phyloP scores from a whole-genome alignment of 768 basidiomycete genomes.

The Megacollybia marginata region DNA sequence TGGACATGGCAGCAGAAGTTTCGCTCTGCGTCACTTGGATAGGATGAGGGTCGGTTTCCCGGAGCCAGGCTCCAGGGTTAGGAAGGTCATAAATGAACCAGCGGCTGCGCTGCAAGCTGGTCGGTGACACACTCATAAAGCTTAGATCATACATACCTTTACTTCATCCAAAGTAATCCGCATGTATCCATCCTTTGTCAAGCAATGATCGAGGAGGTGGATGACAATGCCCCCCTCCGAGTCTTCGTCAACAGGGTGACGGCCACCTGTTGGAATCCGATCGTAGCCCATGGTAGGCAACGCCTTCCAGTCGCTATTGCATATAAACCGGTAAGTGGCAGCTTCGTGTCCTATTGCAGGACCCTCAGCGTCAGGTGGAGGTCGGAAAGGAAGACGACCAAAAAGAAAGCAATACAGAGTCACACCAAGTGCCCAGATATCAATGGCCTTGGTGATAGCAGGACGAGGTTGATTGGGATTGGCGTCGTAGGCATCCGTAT shows the following conservation, averaged over 20 bases:
- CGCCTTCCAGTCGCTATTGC: constrained; percentile 66
- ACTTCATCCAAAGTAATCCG: constrained; percentile 76
- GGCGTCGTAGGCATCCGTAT: constrained; percentile 26
- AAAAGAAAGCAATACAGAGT: constrained; percentile 94
- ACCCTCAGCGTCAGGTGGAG: constrained; percentile 24
- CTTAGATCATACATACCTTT: constrained; percentile 47
- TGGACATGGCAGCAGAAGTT: constrained; percentile 64
- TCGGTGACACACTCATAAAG: neutral
- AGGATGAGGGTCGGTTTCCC: constrained; percentile 25
- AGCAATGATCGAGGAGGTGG: constrained; percentile 61
- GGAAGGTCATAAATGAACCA: constrained; percentile 69
- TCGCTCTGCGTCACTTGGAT: constrained; percentile 68
- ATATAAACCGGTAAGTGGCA: constrained; percentile 66
- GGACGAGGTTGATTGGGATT: constrained; percentile 30
- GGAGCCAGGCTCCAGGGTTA: constrained; percentile 65
- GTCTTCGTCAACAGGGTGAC: constrained; percentile 33
- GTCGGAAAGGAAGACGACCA: constrained; percentile 74
- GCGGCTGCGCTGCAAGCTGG: constrained; percentile 36
- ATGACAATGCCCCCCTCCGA: constrained; percentile 59
- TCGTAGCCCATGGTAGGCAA: constrained; percentile 70
- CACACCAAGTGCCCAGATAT: constrained; percentile 96
- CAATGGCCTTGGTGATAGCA: constrained; percentile 86
- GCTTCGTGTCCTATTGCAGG: constrained; percentile 53
- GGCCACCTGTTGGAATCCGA: constrained; percentile 52
- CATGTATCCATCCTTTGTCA: constrained; percentile 72